Evolutionary conservation across 2,329 filamentous ascomycete genomes (phyloP).

Genomic region (Fonsecaea monophora): DNA sequence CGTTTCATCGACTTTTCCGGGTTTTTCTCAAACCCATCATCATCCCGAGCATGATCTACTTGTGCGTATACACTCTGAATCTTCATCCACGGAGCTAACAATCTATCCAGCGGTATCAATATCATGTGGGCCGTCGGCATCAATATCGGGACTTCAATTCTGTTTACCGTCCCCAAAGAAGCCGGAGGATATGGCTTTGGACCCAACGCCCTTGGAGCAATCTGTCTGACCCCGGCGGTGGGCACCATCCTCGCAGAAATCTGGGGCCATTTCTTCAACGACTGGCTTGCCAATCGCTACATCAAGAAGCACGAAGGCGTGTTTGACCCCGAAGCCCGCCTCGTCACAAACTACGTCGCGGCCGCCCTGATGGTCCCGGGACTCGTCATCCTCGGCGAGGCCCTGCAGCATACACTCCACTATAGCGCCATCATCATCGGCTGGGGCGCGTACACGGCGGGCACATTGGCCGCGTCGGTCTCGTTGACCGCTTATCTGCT

Average conservation of each 20-base stretch:
- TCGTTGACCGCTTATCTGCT: constrained; percentile 60
- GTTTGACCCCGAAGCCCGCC: constrained; percentile 63
- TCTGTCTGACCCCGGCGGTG: constrained; percentile 66
- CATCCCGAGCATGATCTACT: constrained; percentile 46
- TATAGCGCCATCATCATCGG: constrained; percentile 56
- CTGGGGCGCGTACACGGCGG: constrained; percentile 59
- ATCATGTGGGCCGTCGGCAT: constrained; percentile 57
- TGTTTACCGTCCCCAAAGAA: constrained; percentile 51
- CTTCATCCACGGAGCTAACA: too few species aligned
- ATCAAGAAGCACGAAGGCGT: constrained; percentile 56
- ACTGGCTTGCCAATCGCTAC: constrained; percentile 52
- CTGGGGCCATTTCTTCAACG: constrained; percentile 63
- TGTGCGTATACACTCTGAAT: too few species aligned
- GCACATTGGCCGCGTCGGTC: constrained; percentile 44
- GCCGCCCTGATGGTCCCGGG: constrained; percentile 58
- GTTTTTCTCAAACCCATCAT: constrained; percentile 46
- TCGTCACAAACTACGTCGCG: constrained; percentile 56
- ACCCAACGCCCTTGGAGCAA: constrained; percentile 57
- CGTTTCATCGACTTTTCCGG: constrained; percentile 44
- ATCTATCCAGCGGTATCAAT: constrained; percentile 38
- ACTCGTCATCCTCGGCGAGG: constrained; percentile 60
- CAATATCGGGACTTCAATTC: constrained; percentile 62
- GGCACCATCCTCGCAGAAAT: constrained; percentile 61
- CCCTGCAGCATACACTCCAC: constrained; percentile 57
- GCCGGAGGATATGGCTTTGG: constrained; percentile 54